Evolutionary conservation across 805 yeast species (phyloP).

Genomic region (Sporopachydermia quercuum): DNA sequence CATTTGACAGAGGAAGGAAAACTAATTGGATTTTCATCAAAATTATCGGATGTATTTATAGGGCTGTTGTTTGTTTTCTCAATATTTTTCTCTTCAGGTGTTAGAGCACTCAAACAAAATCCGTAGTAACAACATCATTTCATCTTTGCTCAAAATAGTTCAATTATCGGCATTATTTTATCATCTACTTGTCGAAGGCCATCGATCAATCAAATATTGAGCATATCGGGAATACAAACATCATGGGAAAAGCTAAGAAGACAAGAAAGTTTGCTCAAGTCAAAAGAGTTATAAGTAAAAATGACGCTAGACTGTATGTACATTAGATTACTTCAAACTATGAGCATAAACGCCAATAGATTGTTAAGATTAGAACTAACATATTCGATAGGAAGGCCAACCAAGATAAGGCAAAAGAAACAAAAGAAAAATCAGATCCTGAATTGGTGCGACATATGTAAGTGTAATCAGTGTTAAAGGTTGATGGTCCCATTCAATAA

Average conservation of each 20-base stretch:
- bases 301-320: slow-evolving; percentile 45
- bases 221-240: too few species aligned
- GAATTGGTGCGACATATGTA: slow-evolving; percentile 52
- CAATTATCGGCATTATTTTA: too few species aligned
- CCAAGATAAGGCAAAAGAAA: slow-evolving; percentile 24
- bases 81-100: too few species aligned
- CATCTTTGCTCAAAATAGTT: too few species aligned
- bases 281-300: slow-evolving; percentile 64
- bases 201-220: too few species aligned
- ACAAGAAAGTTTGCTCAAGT: slow-evolving; percentile 93
- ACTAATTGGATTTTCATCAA: too few species aligned
- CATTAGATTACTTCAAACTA: slow-evolving; percentile 9
- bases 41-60: too few species aligned
- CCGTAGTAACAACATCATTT: too few species aligned
- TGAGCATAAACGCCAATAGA: not conserved
- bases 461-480: slow-evolving; percentile 4
- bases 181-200: too few species aligned
- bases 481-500: not conserved
- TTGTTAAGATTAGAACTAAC: slow-evolving; percentile 2
- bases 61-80: too few species aligned
- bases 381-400: slow-evolving; percentile 21
- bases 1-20: too few species aligned
- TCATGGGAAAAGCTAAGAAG: slow-evolving; percentile 95
- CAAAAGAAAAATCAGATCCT: slow-evolving; percentile 42
- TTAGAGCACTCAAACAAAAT: too few species aligned